phyloP scores from a whole-genome alignment of 164 flowering plant genomes.

The Brasenia schreberi region DNA sequence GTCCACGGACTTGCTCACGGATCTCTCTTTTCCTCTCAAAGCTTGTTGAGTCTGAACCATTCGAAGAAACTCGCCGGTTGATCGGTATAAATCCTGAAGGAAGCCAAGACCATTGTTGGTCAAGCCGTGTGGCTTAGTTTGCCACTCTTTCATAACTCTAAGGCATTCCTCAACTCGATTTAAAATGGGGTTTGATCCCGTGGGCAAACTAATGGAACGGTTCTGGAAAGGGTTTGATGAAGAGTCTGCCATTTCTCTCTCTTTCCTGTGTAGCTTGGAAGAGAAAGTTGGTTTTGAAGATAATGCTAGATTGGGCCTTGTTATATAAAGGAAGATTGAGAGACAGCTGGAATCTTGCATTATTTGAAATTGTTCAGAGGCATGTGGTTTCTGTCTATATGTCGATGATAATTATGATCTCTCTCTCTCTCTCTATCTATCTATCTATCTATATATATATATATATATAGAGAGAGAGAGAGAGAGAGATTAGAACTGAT shows the following conservation, averaged over 20 bases:
- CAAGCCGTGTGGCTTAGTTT: neutral
- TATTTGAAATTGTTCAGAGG: neutral
- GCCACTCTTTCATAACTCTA: neutral
- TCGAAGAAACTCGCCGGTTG: constrained; percentile 10
- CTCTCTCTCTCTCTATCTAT: too few species aligned
- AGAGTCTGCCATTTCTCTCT: neutral
- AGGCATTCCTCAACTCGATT: neutral
- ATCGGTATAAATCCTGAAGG: neutral
- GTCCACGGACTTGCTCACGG: constrained; percentile 17
- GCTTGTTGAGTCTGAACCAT: constrained; percentile 9
- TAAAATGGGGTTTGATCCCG: neutral
- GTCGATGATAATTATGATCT: too few species aligned
- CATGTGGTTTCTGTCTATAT: neutral
- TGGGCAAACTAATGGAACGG: neutral
- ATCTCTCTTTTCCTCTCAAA: constrained; percentile 8
- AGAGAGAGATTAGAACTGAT: too few species aligned
- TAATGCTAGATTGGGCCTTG: neutral
- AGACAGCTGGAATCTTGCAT: neutral
- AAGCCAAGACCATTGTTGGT: neutral
- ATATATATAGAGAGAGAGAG: too few species aligned
- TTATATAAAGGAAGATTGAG: neutral
- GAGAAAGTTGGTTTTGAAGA: neutral
- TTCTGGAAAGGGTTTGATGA: neutral
- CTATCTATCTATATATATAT: too few species aligned
- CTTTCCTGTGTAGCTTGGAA: neutral